These are phyloP conservation scores for Ophiocordyceps camponoti-rufipedis DNA, from an alignment of 2,329 filamentous ascomycete species.

Conservation along the genomic window DNA sequence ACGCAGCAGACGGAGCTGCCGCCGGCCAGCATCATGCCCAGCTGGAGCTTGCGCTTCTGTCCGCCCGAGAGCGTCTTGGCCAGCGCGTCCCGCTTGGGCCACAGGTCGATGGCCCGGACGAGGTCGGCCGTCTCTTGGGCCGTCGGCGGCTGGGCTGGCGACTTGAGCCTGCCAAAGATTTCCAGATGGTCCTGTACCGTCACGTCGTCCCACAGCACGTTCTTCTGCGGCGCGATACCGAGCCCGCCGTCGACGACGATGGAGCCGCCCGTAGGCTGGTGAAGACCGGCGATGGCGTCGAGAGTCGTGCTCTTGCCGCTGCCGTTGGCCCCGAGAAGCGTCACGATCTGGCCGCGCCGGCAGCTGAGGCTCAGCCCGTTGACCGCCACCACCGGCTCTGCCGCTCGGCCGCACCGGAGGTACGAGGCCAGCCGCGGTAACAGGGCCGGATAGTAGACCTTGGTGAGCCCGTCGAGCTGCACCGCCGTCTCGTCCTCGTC, in stretches of 20 bases:
- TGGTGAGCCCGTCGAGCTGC: conserved; percentile 54
- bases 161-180: conserved; percentile 73
- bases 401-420: conserved; percentile 14
- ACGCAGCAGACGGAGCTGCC: conserved; percentile 78
- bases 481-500: conserved; percentile 34
- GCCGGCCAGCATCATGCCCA: conserved; percentile 90
- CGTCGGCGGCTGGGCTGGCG: conserved; percentile 33
- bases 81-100: conserved; percentile 51
- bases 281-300: conserved; percentile 71
- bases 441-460: conserved; percentile 53
- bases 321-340: conserved; percentile 75
- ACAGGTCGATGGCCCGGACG: conserved; percentile 55
- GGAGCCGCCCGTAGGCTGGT: conserved; percentile 53
- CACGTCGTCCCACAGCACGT: conserved; percentile 80
- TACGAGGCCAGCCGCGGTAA: conserved; percentile 34
- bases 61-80: conserved; percentile 73
- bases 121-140: conserved; percentile 43
- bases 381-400: conserved; percentile 58
- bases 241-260: conserved; percentile 68
- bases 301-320: conserved; percentile 82
- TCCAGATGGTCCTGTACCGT: conserved; percentile 71
- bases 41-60: conserved; percentile 79
- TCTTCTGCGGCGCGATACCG: conserved; percentile 81
- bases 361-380: conserved; percentile 54
- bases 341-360: conserved; percentile 64